These are phyloP conservation scores for Aulographum hederae DNA, from an alignment of 2,329 filamentous ascomycete genomes.

Conservation along the genomic window DNA sequence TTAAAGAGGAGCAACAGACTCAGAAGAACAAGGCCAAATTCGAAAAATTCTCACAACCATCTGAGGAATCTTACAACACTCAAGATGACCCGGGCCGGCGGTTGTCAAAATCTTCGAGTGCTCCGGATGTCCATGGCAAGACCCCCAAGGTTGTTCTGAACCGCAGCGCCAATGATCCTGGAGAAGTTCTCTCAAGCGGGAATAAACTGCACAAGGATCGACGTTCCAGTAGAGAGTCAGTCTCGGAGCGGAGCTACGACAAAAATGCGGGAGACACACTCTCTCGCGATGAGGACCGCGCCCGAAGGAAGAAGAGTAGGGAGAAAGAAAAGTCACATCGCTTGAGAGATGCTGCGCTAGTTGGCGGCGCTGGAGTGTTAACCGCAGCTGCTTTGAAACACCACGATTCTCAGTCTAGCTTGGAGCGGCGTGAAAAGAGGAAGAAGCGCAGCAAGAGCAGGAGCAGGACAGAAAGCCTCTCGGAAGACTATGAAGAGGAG, in stretches of 20 bases:
- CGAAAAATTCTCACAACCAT: conserved; percentile 40
- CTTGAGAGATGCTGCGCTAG: conserved; percentile 35
- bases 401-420: conserved; percentile 44
- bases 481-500: conserved; percentile 34
- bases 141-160: conserved; percentile 44
- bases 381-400: conserved; percentile 45
- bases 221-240: conserved; percentile 32
- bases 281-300: conserved; percentile 26
- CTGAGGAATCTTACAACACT: conserved; percentile 39
- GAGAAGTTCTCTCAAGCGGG: conserved; percentile 11
- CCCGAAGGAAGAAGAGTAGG: conserved; percentile 35
- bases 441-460: conserved; percentile 28
- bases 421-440: conserved; percentile 25
- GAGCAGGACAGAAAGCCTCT: conserved; percentile 31
- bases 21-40: conserved; percentile 54
- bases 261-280: conserved; percentile 12
- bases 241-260: conserved; percentile 21
- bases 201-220: conserved; percentile 12
- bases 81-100: conserved; percentile 27
- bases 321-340: conserved; percentile 18
- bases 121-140: conserved; percentile 33
- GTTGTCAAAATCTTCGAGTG: conserved; percentile 41
- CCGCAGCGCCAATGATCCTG: conserved; percentile 38
- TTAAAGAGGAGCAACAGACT: conserved; percentile 79
- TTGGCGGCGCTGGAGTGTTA: conserved; percentile 25